Conservation (phyloP, 2,329 filamentous ascomycete genomes). For the Clonostachys rosea region DNA sequence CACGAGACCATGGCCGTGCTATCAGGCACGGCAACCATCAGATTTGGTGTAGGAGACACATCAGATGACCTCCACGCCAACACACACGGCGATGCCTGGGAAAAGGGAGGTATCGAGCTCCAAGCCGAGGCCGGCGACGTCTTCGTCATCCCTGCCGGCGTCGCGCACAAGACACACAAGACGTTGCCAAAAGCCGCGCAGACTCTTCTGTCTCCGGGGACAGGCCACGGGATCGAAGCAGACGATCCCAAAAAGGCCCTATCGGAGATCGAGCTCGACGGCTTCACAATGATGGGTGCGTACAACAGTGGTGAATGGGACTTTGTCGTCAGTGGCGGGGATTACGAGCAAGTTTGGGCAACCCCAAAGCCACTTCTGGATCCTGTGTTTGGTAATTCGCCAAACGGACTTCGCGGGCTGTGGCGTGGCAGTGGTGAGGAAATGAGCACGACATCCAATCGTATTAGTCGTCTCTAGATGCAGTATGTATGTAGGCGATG, state of each 20-base stretch:
- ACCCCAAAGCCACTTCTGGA: constrained; percentile 1
- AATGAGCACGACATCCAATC: no score
- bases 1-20: constrained; percentile 52
- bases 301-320: constrained; percentile 22
- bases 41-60: constrained; percentile 46
- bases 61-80: constrained; percentile 23
- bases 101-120: constrained; percentile 40
- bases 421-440: not conserved
- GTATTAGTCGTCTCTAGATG: no score
- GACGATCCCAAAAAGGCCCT: constrained; percentile 20
- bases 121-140: constrained; percentile 44
- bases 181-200: constrained; percentile 20
- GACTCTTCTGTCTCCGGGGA: constrained; percentile 30
- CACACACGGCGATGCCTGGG: constrained; percentile 25
- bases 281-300: constrained; percentile 28
- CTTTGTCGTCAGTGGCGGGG: constrained; percentile 1
- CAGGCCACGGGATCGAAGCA: constrained; percentile 21
- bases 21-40: constrained; percentile 40
- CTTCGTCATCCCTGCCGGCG: constrained; percentile 51
- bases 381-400: not conserved
- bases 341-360: constrained; percentile 2
- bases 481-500: no score
- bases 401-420: not conserved
- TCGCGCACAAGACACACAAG: constrained; percentile 44
- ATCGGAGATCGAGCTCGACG: constrained; percentile 19